Evolutionary conservation across 2,329 filamentous ascomycete genomes (phyloP), one percentile per base, ranked within the genome.

Genomic region (Neoarthrinium moseri): DNA sequence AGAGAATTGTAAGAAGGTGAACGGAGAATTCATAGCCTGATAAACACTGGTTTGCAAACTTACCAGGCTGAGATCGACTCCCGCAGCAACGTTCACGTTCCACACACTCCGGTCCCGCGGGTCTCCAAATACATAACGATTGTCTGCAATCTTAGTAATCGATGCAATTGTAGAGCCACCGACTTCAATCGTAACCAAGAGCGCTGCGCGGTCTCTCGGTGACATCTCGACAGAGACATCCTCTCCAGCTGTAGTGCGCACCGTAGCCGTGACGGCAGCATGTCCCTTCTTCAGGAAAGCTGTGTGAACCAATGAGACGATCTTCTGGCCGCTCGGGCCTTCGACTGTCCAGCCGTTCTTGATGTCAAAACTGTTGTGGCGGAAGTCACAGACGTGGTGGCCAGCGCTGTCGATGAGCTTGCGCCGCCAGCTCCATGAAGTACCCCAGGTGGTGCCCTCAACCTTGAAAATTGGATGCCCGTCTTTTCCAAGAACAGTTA

Each of bases 331-430:
- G 6, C 45, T 35, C n/a, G 40, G 23, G 17, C 30, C 41, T 4
- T 55, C 53, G 8, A 51, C 27, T 1, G 49, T 20, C 51, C 53
- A 55, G 21, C 49, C 29, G 20, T 54, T 55, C 39, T 54, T 55
- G 35, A 51, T 17, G 34, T 52, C 49, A 3, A 51, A 15, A 37
- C 24, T 51, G 15, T 46, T 30, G 27, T 55, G 51, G 8, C 53
- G 53, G 27, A 55, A 50, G 46, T 52, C 51, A 34, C 49, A 55
- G 27, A 55, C 30, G 3, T 24, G 17, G 29, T 49, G 33, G 4
- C 7, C 40, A 4, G 13, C 20, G 13, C 37, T 32, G 15, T 51
- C 49, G n/a, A 17, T 48, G 2, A 55, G 48, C 34, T 51, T 54
- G 24, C 53, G 48, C 4, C 50, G 44, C 50, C 46, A 48, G 48